phyloP scores from a whole-genome alignment of 257 asterid species.

The Thymus mandschuricus region DNA sequence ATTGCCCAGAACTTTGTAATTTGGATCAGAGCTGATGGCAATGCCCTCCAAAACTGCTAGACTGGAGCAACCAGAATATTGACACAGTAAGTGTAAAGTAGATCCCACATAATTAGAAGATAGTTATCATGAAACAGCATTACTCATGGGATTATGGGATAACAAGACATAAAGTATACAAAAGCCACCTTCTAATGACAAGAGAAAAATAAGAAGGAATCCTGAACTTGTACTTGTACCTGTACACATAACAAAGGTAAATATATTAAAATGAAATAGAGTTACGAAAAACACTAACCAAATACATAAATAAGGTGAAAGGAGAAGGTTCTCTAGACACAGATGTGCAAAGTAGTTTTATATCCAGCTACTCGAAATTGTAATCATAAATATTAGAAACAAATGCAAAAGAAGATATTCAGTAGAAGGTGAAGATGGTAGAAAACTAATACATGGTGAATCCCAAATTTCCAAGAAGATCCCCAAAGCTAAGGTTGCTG shows the following conservation, averaged over 20 bases:
- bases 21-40: slow-evolving; percentile 73
- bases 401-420: slow-evolving; percentile 23
- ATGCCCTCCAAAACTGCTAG: slow-evolving; percentile 97
- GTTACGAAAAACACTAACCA: slow-evolving; percentile 11
- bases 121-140: slow-evolving; percentile 6
- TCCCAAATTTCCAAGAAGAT: slow-evolving; percentile 88
- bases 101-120: slow-evolving; percentile 28
- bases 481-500: slow-evolving; percentile 85
- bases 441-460: slow-evolving; percentile 68
- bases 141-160: not conserved
- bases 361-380: slow-evolving; percentile 12
- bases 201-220: slow-evolving; percentile 96
- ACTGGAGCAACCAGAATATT: slow-evolving; percentile 52
- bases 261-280: slow-evolving; percentile 1
- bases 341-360: slow-evolving; percentile 13
- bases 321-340: slow-evolving; percentile 16
- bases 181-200: slow-evolving; percentile 80
- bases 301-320: slow-evolving; percentile 18
- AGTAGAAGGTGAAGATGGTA: slow-evolving; percentile 31
- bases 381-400: slow-evolving; percentile 21
- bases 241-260: slow-evolving; percentile 41
- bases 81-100: slow-evolving; percentile 12
- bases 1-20: slow-evolving; percentile 94
- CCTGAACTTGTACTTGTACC: slow-evolving; percentile 94
- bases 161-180: slow-evolving; percentile 9